Evolutionary conservation across 495 filamentous ascomycete species (phyloP), one percentile per base, ranked within the genome.

Genomic region (Aspergillus biplanus): DNA sequence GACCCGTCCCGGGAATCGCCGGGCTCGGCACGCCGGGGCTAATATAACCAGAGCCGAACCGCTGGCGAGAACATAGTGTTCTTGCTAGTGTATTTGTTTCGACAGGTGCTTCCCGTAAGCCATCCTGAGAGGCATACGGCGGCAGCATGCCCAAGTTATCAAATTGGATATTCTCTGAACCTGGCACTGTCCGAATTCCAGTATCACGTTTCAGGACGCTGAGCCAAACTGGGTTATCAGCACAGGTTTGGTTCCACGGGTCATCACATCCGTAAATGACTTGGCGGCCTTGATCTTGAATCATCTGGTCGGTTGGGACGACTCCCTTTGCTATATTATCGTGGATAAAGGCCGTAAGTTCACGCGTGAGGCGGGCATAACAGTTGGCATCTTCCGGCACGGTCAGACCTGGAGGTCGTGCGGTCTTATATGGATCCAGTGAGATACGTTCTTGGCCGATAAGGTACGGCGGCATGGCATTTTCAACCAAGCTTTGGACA

Each of bases 231-330:
- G 77, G 75, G 60, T 92, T 87, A 65, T 92, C 89, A 7, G 88
- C 85, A 21, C 84, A 86, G 0, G 88, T 91, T 70, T 90, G 88
- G 59, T 90, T 90, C 87, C 87, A 92, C 18, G 80, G 79, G 63
- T 91, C 89, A 59, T 89, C 85, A 50, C 71, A 79, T 16, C 84
- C 85, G 70, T 89, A 90, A 61, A 91, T 84, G 60, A 89, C 83
- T 33, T 83, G 75, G 56, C 89, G 86, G 7, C 81, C 88, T 69
- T 89, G 79, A 16, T 75, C 78, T 72, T 90, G 88, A 37, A 92
- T 67, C 65, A 88, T 84, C 16, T 75, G 74, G 67, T 92, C 88
- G 33, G 80, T 82, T 6, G 86, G 87, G 44, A 83, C 72, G 35
- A 80, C 58, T 0, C 88, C 87, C 27, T 77, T 66, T 0, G 80